A percentile compares a stretch with the other conserved stretches of the same genome.
phyloP scores from a whole-genome alignment of 495 filamentous ascomycete genomes.

The Hyaloscypha finlandica region DNA sequence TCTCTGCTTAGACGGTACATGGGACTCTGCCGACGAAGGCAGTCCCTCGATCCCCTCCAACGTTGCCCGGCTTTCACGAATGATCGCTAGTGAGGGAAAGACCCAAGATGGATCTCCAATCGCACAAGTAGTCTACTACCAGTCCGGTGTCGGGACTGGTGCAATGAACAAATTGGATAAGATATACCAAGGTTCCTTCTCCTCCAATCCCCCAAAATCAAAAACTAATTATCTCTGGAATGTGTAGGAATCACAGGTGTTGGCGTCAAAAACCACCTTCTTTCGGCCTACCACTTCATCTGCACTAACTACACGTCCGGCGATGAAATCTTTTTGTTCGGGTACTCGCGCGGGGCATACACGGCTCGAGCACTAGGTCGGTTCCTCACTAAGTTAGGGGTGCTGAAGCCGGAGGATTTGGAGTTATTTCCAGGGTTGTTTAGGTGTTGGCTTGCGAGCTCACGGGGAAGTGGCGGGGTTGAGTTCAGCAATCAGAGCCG shows the following conservation, averaged over 20 bases:
- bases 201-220: too few species aligned
- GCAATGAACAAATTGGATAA: not conserved
- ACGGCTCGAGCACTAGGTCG: conserved; percentile 66
- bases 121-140: conserved; percentile 55
- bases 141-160: conserved; percentile 6
- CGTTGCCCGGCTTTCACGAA: conserved; percentile 43
- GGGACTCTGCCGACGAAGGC: conserved; percentile 39
- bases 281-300: conserved; percentile 65
- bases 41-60: conserved; percentile 44
- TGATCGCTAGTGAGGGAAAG: conserved; percentile 29
- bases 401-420: conserved; percentile 63
- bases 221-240: too few species aligned
- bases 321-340: conserved; percentile 70
- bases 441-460: not conserved
- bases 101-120: conserved; percentile 2
- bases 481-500: not conserved
- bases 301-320: conserved; percentile 62
- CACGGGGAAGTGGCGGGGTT: conserved; percentile 1
- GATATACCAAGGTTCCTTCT: not conserved
- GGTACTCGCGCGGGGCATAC: conserved; percentile 74
- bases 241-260: not conserved
- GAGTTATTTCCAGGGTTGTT: conserved; percentile 60
- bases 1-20: conserved; percentile 51
- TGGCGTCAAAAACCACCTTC: conserved; percentile 55
- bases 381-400: conserved; percentile 59